A percentile compares a stretch with the other conserved stretches of the same genome.
Evolutionary conservation across 2,329 filamentous ascomycete species (phyloP).

Genomic region (Phaeosphaeria sp.): DNA sequence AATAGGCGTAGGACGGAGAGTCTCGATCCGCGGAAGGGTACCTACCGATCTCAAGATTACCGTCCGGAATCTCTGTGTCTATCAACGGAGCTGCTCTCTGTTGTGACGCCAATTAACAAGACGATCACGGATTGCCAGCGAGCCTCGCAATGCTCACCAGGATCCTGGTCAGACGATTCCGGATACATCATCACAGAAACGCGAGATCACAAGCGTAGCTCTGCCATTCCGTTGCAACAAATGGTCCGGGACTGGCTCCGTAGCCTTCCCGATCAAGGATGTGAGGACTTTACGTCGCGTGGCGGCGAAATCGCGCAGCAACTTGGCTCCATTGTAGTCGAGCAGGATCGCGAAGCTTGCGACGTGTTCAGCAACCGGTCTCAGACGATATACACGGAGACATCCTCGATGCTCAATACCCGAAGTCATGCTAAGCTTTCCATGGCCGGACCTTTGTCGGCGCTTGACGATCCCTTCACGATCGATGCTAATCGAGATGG

Average conservation of each 20-base stretch:
- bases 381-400: not conserved
- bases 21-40: not conserved
- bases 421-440: not conserved
- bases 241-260: conserved; percentile 28
- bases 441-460: not conserved
- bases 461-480: not conserved
- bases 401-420: not conserved
- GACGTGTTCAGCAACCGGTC: not conserved
- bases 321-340: not conserved
- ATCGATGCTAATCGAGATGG: not conserved
- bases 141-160: conserved; percentile 18
- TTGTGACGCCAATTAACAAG: not conserved
- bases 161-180: conserved; percentile 39
- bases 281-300: not conserved
- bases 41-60: not conserved
- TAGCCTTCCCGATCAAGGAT: conserved; percentile 2
- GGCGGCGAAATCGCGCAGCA: not conserved
- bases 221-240: conserved; percentile 6
- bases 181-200: conserved; percentile 23
- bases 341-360: not conserved
- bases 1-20: not conserved
- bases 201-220: not conserved
- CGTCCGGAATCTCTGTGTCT: conserved; percentile 5
- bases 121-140: not conserved
- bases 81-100: not conserved